Evolutionary conservation across 352 stramenopile species (phyloP), one percentile per base, ranked within the genome.

Genomic region (Blastocystis sp.): DNA sequence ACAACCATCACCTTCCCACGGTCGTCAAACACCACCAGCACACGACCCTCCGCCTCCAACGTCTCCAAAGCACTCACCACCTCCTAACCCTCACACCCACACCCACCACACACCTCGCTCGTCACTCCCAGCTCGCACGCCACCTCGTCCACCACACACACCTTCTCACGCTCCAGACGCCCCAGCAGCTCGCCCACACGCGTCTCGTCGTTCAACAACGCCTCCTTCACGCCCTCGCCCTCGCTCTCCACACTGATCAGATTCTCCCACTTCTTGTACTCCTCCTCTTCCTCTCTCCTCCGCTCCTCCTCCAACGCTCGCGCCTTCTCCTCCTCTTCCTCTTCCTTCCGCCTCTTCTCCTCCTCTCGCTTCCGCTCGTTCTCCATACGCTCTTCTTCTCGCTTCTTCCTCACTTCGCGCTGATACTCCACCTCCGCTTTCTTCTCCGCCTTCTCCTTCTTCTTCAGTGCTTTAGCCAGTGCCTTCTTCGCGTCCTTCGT

Each of bases 391-490:
- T 81, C 41, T 21, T 81, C 71, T 64, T 81, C 71, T 21, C 71
- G 71, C 28, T 45, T 53, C 43, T 81, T 81, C 11, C 71, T 45
- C 38, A 81, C 52, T 65, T 81, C 71, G 43, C 71, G 43, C 43
- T 81, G 40, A 38, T 81, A 81, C 19, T 81, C 53, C 43, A 66
- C 71, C 28, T 60, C 48, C n/a, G 71, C 71, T 64, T 65, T 81
- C 71, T 81, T 81, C 43, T 81, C 71, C 0, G 71, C 71, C 56
- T 81, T 81, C 7, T 81, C 71, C 40, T 81, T 81, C 56, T 81
- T 81, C 40, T 81, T 81, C 71, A 81, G 40, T 62, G 71, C 71
- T 64, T 81, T 81, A 14, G 71, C 71, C 48, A 81, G 43, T 43
- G 71, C 71, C n/a, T 81, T 81, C 56, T 81, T 81, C 14, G 71